A percentile compares a stretch with the other conserved stretches of the same genome.
Evolutionary conservation across 2,329 filamentous ascomycete species (phyloP).

Genomic region (Zalaria sp.): DNA sequence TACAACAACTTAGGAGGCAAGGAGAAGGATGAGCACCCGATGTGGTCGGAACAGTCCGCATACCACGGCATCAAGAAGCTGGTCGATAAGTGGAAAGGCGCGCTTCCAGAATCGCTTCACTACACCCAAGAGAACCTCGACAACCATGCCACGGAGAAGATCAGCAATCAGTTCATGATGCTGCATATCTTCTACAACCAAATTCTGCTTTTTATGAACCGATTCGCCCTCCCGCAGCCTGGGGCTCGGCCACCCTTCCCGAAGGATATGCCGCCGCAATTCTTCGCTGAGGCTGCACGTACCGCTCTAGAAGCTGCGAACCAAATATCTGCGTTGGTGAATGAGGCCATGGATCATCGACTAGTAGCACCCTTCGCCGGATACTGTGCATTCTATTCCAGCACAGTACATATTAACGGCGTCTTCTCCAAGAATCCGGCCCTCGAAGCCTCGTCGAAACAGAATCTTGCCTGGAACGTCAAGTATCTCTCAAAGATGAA

Average conservation of each 20-base stretch:
- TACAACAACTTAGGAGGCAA: conserved; percentile 86
- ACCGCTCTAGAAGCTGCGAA: conserved; percentile 75
- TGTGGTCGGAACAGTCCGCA: conserved; percentile 72
- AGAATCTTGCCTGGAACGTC: conserved; percentile 75
- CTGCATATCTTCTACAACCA: conserved; percentile 84
- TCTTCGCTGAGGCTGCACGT: conserved; percentile 60
- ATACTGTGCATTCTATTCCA: conserved; percentile 86
- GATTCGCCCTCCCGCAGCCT: conserved; percentile 63
- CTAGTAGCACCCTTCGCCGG: conserved; percentile 86
- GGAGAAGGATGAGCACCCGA: conserved; percentile 58
- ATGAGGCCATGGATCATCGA: conserved; percentile 64
- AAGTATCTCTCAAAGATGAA: conserved; percentile 91
- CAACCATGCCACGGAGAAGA: conserved; percentile 68
- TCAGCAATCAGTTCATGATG: conserved; percentile 85
- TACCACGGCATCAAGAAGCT: conserved; percentile 59
- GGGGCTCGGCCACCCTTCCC: conserved; percentile 41
- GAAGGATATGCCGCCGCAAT: conserved; percentile 60
- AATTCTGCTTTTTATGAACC: conserved; percentile 77
- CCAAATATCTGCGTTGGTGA: conserved; percentile 70
- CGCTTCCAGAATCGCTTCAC: conserved; percentile 55
- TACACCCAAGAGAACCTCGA: conserved; percentile 75
- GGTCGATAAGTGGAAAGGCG: conserved; percentile 53
- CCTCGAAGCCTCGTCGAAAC: conserved; percentile 65
- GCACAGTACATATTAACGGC: conserved; percentile 85
- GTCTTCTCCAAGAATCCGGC: conserved; percentile 73